A percentile compares a stretch with the other conserved stretches of the same genome.
phyloP scores from a whole-genome alignment of 1,284 basidiomycete genomes.

The Coniferiporia sulphurascens region DNA sequence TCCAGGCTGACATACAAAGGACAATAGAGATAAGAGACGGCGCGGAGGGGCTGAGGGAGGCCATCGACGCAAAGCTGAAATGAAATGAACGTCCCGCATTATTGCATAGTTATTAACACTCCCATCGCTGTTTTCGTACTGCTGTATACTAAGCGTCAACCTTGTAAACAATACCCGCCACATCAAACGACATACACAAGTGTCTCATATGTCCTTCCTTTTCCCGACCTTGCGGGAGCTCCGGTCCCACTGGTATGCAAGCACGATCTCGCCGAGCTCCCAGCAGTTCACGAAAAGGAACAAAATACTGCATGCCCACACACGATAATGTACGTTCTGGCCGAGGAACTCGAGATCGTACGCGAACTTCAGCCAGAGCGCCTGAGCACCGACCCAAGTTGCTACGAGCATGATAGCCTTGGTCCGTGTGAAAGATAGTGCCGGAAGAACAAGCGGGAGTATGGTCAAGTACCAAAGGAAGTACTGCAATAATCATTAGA shows the following conservation, averaged over 20 bases:
- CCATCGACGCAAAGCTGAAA: conserved; percentile 57
- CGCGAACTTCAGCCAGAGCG: conserved; percentile 79
- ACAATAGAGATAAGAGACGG: conserved; percentile 81
- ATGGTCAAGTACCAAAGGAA: conserved; percentile 97
- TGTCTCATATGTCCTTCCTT: neutral
- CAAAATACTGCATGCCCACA: conserved; percentile 77
- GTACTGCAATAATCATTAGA: conserved; percentile 55
- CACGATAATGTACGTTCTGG: conserved; percentile 58
- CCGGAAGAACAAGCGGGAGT: conserved; percentile 77
- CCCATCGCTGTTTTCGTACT: neutral
- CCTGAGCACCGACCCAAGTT: conserved; percentile 80
- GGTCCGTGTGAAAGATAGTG: conserved; percentile 46
- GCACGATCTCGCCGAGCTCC: conserved; percentile 65
- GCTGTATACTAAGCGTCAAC: conserved; percentile 7
- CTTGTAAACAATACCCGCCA: conserved; percentile 8
- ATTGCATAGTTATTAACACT: neutral
- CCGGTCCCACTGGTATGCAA: conserved; percentile 34
- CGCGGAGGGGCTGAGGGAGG: conserved; percentile 70
- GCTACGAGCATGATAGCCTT: conserved; percentile 40
- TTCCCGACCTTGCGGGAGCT: neutral
- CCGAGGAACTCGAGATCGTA: conserved; percentile 89
- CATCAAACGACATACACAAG: neutral
- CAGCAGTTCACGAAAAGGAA: conserved; percentile 75
- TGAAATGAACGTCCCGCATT: neutral
- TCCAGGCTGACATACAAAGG: conserved; percentile 65